Base-by-base conservation (phyloP, 176 grass and related monocot species). In the Olyra latifolia region DNA sequence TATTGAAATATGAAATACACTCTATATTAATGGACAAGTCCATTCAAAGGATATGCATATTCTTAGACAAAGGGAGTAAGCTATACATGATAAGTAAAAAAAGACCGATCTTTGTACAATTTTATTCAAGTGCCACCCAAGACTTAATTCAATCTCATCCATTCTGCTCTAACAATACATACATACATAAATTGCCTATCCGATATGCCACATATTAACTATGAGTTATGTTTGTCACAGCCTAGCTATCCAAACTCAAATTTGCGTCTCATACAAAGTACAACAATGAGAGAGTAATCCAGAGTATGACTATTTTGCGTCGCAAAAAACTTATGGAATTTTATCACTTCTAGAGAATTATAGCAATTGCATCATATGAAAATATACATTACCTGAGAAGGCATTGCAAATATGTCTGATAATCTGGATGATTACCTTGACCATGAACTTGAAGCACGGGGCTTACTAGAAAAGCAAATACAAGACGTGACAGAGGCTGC, bases 391-490 rank as follows among this genome's bases (percentile, higher is more conserved):
- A 95, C 92, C 96, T 98, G 81, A 93, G 93, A 49, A 98, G 90
- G 76, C 96, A 98, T 73, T 98, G 96, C 70, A 98, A 89, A 80
- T 89, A 95, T 82, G 91, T 87, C 80, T 80, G 83, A 65, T 98
- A 91, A 69, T 93, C 92, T 80, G 92, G 90, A 75, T 91, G 88
- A 88, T 89, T 83, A 40, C 84, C 81, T 84, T 93, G 88, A 73
- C 82, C 80, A 63, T 83, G 88, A 42, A 93, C 67, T 38, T 84
- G 86, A 71, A 98, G 90, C 60, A 98, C 76, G 49, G 96, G 87
- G 60, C 77, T 91, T 61, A 91, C 85, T 67, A 98, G 84, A 74
- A 95, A 77, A 64, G 96, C 92, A 80, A 95, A 98, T 58, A 95
- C 83, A 82, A 98, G 82, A 16, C 78, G 83, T 77, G 95, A 91